Conservation (phyloP, 306 rosid species). For the Senna tora region DNA sequence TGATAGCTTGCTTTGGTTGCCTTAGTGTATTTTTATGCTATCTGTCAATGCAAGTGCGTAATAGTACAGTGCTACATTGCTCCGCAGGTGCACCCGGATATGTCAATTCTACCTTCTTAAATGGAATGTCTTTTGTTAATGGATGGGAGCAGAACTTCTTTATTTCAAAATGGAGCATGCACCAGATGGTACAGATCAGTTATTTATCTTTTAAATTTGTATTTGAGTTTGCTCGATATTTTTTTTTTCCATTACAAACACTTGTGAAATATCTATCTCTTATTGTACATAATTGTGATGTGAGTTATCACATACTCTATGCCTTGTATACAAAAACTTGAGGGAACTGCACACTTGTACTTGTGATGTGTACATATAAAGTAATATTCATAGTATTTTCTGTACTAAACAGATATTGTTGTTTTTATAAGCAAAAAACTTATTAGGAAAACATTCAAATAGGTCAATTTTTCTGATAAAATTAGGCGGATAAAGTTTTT, state of each 20-base stretch:
- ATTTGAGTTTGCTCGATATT: not conserved
- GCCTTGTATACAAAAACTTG: conserved; percentile 20
- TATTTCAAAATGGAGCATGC: conserved; percentile 99
- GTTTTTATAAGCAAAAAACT: not conserved
- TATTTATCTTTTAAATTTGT: conserved; percentile 23
- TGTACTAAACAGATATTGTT: not conserved
- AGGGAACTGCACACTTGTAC: conserved; percentile 10
- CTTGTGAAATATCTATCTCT: conserved; percentile 5
- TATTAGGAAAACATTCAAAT: not conserved
- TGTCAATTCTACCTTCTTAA: conserved; percentile 67
- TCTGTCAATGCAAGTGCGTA: conserved; percentile 25
- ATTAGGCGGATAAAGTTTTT: not conserved
- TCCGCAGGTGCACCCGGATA: conserved; percentile 94
- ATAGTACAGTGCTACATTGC: conserved; percentile 32
- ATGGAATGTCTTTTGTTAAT: conserved; percentile 93
- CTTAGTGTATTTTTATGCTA: conserved; percentile 22
- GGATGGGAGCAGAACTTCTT: conserved; percentile 92
- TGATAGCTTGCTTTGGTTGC: conserved; percentile 3
- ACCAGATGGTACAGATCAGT: conserved; percentile 78
- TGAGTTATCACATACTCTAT: conserved; percentile 7
- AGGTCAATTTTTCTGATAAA: not conserved
- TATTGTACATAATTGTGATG: conserved; percentile 8
- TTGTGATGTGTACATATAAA: conserved; percentile 12
- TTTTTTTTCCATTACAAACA: not conserved
- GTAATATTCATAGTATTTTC: not conserved